Base-by-base conservation (phyloP, 2,329 filamentous ascomycete genomes). In the Trichophyton benhamiae region DNA sequence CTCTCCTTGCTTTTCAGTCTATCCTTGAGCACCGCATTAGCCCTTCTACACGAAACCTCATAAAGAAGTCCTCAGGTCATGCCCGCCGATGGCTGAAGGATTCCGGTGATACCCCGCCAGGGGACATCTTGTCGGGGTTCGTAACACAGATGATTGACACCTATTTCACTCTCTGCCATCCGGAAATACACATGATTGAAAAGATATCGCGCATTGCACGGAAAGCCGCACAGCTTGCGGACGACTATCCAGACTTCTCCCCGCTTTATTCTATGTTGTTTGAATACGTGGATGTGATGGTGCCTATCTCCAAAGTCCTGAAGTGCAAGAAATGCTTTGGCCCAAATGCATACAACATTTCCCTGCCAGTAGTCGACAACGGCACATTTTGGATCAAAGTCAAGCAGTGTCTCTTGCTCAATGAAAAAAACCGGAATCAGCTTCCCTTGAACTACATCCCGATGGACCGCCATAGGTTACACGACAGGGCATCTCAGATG, bases 201-300 rank as follows among this genome's bases (percentile, higher is more conserved):
- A n/a, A 9, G 8, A 8, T 62, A 17, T n/a, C 7, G 30, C 22
- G 48, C n/a, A 44, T 38, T 2, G 53, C 59, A 20, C 30, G 38
- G 25, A 22, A 15, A 9, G 17, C 57, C 6, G 58, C 58, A 1
- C 25, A 60, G 5, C 36, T 38, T 36, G 8, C 3, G 46, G 46
- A 25, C 11, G 3, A 27, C 11, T 11, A 52, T 4, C 11, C 20
- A 3, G 20, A 9, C 11, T 6, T 15, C 20, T 13, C 6, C 5
- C 3, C 3, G 3, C 20, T 52, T 25, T 52, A 52, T 27, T 52
- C 20, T 22, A 48, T 48, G 46, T 25, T 52, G 9, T 52, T 60
- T 22, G 62, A 63, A 36, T 63, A 62, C 30, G 33, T 13, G 3
- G 62, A 63, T 57, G 48, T 63, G 9, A 60, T 63, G 15, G 60